Evolutionary conservation across 768 basidiomycete species (phyloP).

Genomic region (Gelatoporia subvermispora): DNA sequence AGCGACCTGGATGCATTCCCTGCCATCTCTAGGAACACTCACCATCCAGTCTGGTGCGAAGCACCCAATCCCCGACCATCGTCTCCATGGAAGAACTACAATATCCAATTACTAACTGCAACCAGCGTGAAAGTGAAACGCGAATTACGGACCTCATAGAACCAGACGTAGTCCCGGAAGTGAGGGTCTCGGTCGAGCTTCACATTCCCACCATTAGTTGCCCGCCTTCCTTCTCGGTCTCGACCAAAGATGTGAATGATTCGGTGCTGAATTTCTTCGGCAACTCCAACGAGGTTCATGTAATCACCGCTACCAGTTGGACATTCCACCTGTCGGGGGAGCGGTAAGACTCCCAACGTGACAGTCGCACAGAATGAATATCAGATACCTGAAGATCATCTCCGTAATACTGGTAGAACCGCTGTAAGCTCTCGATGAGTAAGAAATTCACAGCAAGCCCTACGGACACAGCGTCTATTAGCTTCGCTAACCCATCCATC

Average conservation of each 20-base stretch:
- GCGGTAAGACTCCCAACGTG: background rate
- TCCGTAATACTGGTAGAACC: slow-evolving; percentile 98
- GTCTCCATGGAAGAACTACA: slow-evolving; percentile 92
- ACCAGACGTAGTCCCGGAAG: slow-evolving; percentile 96
- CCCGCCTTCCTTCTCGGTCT: slow-evolving; percentile 79
- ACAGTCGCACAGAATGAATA: background rate
- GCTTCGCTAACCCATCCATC: background rate
- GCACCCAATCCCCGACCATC: slow-evolving; percentile 91
- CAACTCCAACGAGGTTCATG: slow-evolving; percentile 91
- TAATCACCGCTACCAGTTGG: slow-evolving; percentile 96
- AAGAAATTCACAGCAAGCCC: slow-evolving; percentile 97
- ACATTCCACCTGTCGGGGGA: slow-evolving; percentile 66
- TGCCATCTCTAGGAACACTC: slow-evolving; percentile 16
- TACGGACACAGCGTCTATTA: slow-evolving; percentile 20
- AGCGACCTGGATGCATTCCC: too few species aligned
- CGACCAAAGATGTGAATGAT: slow-evolving; percentile 98
- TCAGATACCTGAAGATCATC: slow-evolving; percentile 64
- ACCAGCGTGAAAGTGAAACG: background rate
- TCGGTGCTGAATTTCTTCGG: slow-evolving; percentile 98
- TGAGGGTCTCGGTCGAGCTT: slow-evolving; percentile 89
- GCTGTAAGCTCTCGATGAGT: slow-evolving; percentile 91
- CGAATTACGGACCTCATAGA: slow-evolving; percentile 76
- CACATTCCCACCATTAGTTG: slow-evolving; percentile 86
- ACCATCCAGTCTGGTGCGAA: slow-evolving; percentile 98
- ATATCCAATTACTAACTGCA: background rate